phyloP scores from a whole-genome alignment of 1,139 yeast species.

The Waltiozyma solani region DNA sequence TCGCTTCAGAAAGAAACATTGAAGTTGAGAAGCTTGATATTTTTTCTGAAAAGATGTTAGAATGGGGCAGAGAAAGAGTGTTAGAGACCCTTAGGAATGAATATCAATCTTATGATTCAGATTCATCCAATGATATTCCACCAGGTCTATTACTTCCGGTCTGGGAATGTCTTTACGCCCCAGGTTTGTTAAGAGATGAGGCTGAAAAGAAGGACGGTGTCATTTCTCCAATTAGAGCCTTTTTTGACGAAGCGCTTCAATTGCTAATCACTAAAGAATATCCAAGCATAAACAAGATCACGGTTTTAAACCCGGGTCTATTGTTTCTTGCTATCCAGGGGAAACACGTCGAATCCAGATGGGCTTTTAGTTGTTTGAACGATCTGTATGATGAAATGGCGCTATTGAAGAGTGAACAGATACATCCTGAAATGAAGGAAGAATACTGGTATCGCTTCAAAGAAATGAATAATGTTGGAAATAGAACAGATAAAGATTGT shows the following conservation, averaged over 20 bases:
- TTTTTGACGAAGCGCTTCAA: slow-evolving; percentile 25
- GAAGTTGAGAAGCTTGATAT: slow-evolving; percentile 37
- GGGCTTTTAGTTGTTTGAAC: slow-evolving; percentile 33
- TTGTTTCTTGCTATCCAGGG: slow-evolving; percentile 47
- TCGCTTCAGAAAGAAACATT: slow-evolving; percentile 40
- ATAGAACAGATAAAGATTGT: slow-evolving; percentile 34
- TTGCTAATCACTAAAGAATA: slow-evolving; percentile 19
- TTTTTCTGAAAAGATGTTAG: slow-evolving; percentile 38
- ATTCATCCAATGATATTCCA: slow-evolving; percentile 17
- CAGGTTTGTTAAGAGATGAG: slow-evolving; percentile 31
- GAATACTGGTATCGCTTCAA: slow-evolving; percentile 45
- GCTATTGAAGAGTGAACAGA: slow-evolving; percentile 8
- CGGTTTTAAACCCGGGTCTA: slow-evolving; percentile 34
- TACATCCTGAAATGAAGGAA: slow-evolving; percentile 33
- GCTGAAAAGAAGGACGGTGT: neutral
- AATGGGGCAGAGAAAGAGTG: slow-evolving; percentile 41
- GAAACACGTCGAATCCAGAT: slow-evolving; percentile 29
- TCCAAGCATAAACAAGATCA: slow-evolving; percentile 16
- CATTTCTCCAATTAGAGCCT: slow-evolving; percentile 20
- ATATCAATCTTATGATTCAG: slow-evolving; percentile 13
- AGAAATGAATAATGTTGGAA: slow-evolving; percentile 41
- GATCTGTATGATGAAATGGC: slow-evolving; percentile 12
- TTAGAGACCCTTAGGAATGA: slow-evolving; percentile 22
- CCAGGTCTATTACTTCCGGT: slow-evolving; percentile 24
- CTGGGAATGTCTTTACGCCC: slow-evolving; percentile 41